Evolutionary conservation across 345 rosid genomes (phyloP), one percentile per base, ranked within the genome.

Genomic region (Aurinia saxatilis): DNA sequence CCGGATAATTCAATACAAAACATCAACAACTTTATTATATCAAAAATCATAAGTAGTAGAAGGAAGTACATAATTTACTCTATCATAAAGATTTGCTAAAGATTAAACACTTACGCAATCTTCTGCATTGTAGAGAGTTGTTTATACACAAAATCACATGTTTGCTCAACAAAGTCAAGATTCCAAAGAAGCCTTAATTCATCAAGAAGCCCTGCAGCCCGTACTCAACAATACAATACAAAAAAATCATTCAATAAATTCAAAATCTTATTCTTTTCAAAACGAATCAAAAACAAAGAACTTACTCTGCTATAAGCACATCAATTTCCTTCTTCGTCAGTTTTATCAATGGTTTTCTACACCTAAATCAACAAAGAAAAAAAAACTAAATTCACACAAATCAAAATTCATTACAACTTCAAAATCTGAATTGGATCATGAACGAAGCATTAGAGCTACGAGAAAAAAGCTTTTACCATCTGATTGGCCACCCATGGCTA

Each of bases 191-290:
- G 62, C 17, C 60, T 78, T 74, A 82, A 35, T 68, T 93, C 99
- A 42, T 73, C 87, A 37, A 87, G 71, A 33, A 90, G 91, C 48
- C 97, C 96, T 50, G 84, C 95, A 18, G 85, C 95, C 99, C 90
- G 16, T 7, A 2, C 33, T 18, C 15, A 2, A 19, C 30, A 27
- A 2, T 2, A 21, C 4, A 21, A 2, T n/a, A n/a, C n/a, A n/a
- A 21, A 21, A 16, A 38, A 29, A 13, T n/a, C 46, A 41, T 21
- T 3, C 5, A 35, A 36, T 38, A 10, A 44, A 51, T 2, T 37
- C 11, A 10, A 8, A 0, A 5, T 30, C 37, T n/a, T n/a, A n/a
- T n/a, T n/a, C n/a, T n/a, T n/a, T 4, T 7, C 16, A 17, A 25
- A 18, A 1, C 33, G 10, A 7, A 4, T 4, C 10, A 7, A 15